These are phyloP conservation scores for Arctium minus DNA, from an alignment of 129 eudicot species.

Conservation along the genomic window DNA sequence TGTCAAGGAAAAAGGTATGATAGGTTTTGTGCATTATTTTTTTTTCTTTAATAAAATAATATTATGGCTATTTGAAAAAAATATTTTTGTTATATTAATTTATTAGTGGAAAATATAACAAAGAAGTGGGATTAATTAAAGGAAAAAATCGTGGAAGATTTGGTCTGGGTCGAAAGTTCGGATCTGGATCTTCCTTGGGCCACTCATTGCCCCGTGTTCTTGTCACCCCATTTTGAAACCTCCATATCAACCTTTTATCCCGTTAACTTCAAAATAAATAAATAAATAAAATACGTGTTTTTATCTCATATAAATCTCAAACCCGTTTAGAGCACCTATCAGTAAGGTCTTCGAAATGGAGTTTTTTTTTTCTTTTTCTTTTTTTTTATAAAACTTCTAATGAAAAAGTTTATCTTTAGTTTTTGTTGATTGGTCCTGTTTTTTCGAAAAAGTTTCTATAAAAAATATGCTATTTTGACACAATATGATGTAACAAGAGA, in stretches of 20 bases:
- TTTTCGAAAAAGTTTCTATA: no score
- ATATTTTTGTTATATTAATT: background rate
- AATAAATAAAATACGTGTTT: slow-evolving; percentile 3
- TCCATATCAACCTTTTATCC: slow-evolving; percentile 22
- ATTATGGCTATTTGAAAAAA: background rate
- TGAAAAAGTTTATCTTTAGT: no score
- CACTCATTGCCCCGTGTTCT: slow-evolving; percentile 19
- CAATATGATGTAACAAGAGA: no score
- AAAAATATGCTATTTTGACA: no score
- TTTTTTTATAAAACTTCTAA: no score
- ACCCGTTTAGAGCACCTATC: no score
- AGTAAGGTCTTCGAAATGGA: no score
- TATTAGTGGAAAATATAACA: background rate
- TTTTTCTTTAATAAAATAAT: background rate
- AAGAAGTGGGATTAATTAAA: background rate
- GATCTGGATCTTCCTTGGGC: slow-evolving; percentile 38
- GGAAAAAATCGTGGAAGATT: slow-evolving; percentile 30
- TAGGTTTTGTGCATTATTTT: background rate
- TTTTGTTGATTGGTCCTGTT: no score
- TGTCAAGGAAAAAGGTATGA: background rate
- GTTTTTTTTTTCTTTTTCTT: no score
- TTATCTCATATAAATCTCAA: background rate
- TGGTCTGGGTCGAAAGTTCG: slow-evolving; percentile 36
- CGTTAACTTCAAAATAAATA: slow-evolving; percentile 17
- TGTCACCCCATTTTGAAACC: slow-evolving; percentile 26